Evolutionary conservation across 352 stramenopile genomes (phyloP), one percentile per base, ranked within the genome.

Genomic region (Halophytophthora batemanensis): DNA sequence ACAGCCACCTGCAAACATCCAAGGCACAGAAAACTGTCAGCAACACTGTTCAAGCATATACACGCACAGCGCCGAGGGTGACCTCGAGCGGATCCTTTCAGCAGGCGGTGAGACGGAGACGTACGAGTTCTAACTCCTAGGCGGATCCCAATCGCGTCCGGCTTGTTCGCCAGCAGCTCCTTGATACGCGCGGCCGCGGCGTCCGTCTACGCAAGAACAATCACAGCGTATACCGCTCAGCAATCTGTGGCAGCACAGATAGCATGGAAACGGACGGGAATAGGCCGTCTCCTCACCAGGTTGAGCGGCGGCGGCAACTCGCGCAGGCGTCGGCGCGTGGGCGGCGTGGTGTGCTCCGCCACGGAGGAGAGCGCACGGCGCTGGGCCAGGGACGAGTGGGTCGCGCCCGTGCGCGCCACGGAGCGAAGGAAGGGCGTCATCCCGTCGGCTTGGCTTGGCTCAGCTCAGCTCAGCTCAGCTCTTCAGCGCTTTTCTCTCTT

Each of bases 91-190:
- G 7, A 23, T 23, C 15, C 6, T 11, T 18, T 13, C 38, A 28
- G n/a, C 42, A 65, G 7, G 35, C 22, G n/a, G 34, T 12, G 38
- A 39, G 18, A 33, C 7, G 11, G n/a, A 2, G 7, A 85, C 76
- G 52, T 80, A 91, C 85, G 78, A 40, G 94, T 93, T 75, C 95
- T 93, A 37, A 98, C 96, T 31, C 96, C 96, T 21, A 99, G 74
- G 13, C 93, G 87, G 43, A 99, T 98, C 12, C 95, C 97, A 38
- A 98, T 62, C 3, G 93, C 90, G 49, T 96, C 86, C 3, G 77
- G 84, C 64, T 97, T 96, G 49, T 59, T 81, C 6, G 56, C 51
- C 22, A 97, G 59, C 18, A 97, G 68, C 54, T 96, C 82, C 19
- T 88, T 81, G 53, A 97, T 96, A 53, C 90, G 87, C 22, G 68